Conservation (phyloP, 106 monocot species). For the Hemerocallis citrina region DNA sequence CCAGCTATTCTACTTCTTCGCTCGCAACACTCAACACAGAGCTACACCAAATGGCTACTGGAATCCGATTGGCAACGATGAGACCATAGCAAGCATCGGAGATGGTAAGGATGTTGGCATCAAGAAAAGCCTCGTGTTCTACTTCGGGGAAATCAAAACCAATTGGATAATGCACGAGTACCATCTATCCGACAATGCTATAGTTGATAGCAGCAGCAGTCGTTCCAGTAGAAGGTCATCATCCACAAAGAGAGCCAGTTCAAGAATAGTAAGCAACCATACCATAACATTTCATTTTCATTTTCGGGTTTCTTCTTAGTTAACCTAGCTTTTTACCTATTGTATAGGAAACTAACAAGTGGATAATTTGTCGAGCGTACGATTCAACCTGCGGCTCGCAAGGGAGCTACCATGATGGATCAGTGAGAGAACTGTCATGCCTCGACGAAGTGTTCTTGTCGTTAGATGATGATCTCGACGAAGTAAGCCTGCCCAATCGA, state of each 20-base stretch:
- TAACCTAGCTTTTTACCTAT: too few species aligned
- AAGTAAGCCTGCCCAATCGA: conserved; percentile 54
- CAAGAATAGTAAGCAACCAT: conserved; percentile 24
- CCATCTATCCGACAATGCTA: conserved; percentile 32
- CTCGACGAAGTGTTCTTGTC: conserved; percentile 88
- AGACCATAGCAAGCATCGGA: conserved; percentile 20
- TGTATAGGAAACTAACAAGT: conserved; percentile 45
- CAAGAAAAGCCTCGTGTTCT: conserved; percentile 59
- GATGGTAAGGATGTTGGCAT: conserved; percentile 35
- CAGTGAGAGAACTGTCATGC: conserved; percentile 72
- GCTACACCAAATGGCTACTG: conserved; percentile 46
- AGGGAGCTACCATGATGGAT: conserved; percentile 32
- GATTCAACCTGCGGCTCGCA: conserved; percentile 42
- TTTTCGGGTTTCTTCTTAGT: background rate
- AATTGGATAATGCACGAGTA: conserved; percentile 92
- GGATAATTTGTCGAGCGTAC: conserved; percentile 69
- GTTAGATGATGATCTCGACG: conserved; percentile 63
- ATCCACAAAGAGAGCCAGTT: conserved; percentile 22
- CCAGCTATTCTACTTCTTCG: conserved; percentile 71
- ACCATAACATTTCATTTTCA: too few species aligned
- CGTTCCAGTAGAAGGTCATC: background rate
- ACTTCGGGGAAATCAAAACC: conserved; percentile 40
- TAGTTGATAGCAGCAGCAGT: conserved; percentile 4
- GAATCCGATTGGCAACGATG: conserved; percentile 36
- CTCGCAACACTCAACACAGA: conserved; percentile 23